phyloP scores from a whole-genome alignment of 192 early-diverging fungal genomes.

The Funneliformis geosporum region DNA sequence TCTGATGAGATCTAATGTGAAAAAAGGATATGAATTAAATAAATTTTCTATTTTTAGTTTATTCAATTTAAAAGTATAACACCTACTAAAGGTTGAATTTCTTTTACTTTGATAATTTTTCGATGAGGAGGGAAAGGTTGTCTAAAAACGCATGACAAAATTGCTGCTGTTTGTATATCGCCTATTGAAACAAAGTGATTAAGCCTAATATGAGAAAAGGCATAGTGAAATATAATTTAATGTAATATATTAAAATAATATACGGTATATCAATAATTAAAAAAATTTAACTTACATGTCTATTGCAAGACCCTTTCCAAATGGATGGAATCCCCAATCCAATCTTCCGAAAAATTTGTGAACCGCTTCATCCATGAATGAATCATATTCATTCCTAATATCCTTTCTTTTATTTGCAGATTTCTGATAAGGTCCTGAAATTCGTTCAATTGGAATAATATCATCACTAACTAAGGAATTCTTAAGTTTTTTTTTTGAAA shows the following conservation, averaged over 20 bases:
- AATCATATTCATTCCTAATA: constrained; percentile 43
- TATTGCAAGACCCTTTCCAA: constrained; percentile 55
- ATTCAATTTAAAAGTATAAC: constrained; percentile 35
- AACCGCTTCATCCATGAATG: constrained; percentile 37
- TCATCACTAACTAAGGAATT: constrained; percentile 42
- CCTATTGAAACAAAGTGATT: constrained; percentile 53
- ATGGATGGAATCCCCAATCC: constrained; percentile 62
- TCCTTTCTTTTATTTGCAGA: constrained; percentile 44
- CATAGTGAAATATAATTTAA: not conserved
- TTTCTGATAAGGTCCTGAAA: constrained; percentile 30
- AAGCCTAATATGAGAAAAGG: constrained; percentile 54
- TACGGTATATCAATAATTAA: not conserved
- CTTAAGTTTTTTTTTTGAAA: constrained; percentile 37
- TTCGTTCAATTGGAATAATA: constrained; percentile 33
- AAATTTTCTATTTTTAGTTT: not conserved
- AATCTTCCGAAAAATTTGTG: constrained; percentile 44
- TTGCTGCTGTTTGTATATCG: constrained; percentile 67
- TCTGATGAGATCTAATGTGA: not conserved
- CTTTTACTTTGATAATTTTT: not conserved
- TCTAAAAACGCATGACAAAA: constrained; percentile 65
- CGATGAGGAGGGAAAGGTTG: constrained; percentile 31
- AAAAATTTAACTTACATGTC: constrained; percentile 49
- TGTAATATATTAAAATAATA: not conserved
- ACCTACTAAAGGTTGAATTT: not conserved
- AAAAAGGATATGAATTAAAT: not conserved